Conservation (phyloP, 768 basidiomycete species). For the Kwoniella bestiolae region DNA sequence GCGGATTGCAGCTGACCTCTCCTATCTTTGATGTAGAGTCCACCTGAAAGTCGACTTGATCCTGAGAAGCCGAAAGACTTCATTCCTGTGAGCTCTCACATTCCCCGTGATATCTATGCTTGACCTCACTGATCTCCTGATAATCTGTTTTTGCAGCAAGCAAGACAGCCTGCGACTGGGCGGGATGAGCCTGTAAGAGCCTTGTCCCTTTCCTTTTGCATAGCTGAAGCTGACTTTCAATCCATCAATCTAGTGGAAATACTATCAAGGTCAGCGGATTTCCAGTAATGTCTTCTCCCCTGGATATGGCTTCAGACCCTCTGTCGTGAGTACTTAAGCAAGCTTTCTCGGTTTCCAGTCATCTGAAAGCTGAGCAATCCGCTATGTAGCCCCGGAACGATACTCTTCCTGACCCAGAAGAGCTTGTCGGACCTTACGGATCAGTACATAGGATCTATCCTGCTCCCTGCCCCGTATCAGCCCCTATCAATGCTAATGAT, state of each 20-base stretch:
- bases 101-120: neutral
- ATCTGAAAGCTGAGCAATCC: neutral
- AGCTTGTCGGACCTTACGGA: conserved; percentile 11
- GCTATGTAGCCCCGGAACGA: conserved; percentile 7
- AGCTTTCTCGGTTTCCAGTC: neutral
- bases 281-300: conserved; percentile 21
- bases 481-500: conserved; percentile 26
- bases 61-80: neutral
- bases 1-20: no score
- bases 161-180: no score
- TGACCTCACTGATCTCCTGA: neutral
- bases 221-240: neutral
- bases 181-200: neutral
- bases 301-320: conserved; percentile 23
- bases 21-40: neutral
- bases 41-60: neutral
- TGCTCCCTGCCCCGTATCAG: conserved; percentile 30
- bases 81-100: neutral
- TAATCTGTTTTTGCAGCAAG: no score
- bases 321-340: conserved; percentile 10
- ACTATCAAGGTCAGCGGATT: conserved; percentile 4
- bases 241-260: neutral
- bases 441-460: conserved; percentile 31
- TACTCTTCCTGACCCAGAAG: conserved; percentile 9
- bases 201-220: neutral